Base-by-base conservation (phyloP, 306 rosid species). In the Delonix regia region DNA sequence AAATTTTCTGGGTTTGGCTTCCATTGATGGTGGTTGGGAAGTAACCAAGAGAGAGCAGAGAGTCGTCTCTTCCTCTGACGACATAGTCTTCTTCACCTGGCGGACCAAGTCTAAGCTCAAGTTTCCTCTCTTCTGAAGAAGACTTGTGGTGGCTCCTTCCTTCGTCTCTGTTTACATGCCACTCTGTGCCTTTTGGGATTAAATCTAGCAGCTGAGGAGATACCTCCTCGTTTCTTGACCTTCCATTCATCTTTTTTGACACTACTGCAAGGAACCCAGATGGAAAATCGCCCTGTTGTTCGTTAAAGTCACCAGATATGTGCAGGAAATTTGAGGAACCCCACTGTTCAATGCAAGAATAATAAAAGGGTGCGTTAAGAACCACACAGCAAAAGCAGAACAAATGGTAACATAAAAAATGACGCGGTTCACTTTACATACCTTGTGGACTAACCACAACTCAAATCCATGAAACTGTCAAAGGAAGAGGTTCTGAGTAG, bases 51-150 rank as follows among this genome's bases (percentile, higher is more conserved):
- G 88, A 81, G 33, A 86, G 72, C 19, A 78, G 78, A 65, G 93
- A 89, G 51, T 83, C 89, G 14, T 79, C 83, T 67, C 81, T 84
- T 71, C 71, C 81, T 82, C 75, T 85, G 60, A 48, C 77, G 49
- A 59, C 52, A 15, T 47, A 3, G 52, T 28, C 22, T 39, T 91
- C 85, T 74, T 88, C 91, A 53, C 98, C 91, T 1, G 99, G 99
- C 24, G 94, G 97, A 66, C 90, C 96, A 76, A 95, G 99, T 87
- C 91, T 92, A 14, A 95, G 96, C 88, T 95, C 98, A 22, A 95
- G 72, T 45, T 85, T 86, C 44, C 75, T 86, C 80, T 94, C 98
- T 63, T 91, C 97, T 22, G 87, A 87, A 72, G 45, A 75, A 72
- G 45, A 75, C 52, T 82, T 80, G 36, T 66, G 71, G 79, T 71